These are phyloP conservation scores for Nannizziopsis arthrosporioides DNA, from an alignment of 2,329 filamentous ascomycete species.

Conservation along the genomic window DNA sequence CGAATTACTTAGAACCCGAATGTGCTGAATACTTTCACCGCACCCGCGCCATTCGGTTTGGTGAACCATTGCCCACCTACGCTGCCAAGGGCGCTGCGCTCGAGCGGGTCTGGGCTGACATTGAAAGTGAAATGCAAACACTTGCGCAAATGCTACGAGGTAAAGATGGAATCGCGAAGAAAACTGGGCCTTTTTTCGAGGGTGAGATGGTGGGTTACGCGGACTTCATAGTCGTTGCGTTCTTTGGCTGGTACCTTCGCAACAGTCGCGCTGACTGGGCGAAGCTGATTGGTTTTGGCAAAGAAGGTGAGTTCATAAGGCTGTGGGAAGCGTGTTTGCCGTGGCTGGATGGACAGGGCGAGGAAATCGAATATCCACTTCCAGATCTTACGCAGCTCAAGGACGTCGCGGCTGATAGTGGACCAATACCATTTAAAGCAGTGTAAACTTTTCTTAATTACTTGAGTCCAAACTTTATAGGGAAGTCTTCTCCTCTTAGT, in stretches of 20 bases:
- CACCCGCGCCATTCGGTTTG: conserved; percentile 26
- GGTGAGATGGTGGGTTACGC: conserved; percentile 13
- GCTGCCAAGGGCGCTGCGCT: conserved; percentile 16
- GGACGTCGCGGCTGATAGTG: not conserved
- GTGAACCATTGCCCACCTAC: conserved; percentile 25
- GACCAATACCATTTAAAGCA: conserved; percentile 3
- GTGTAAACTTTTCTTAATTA: not conserved
- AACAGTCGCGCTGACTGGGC: conserved; percentile 9
- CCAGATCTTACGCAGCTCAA: not conserved
- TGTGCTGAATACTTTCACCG: conserved; percentile 29
- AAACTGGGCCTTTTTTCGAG: conserved; percentile 14
- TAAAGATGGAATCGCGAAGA: not conserved
- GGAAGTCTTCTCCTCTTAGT: too few species aligned
- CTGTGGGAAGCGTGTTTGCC: conserved; percentile 12
- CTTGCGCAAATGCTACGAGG: conserved; percentile 22
- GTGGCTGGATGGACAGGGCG: conserved; percentile 12
- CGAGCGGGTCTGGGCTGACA: conserved; percentile 12
- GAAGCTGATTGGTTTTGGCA: conserved; percentile 6
- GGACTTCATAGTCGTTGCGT: conserved; percentile 12
- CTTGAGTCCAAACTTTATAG: too few species aligned
- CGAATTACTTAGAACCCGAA: conserved; percentile 25
- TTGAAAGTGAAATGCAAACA: conserved; percentile 21
- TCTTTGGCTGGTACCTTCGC: conserved; percentile 12
- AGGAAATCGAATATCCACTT: conserved; percentile 5
- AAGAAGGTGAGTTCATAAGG: conserved; percentile 12